A percentile compares a stretch with the other conserved stretches of the same genome.
Conservation (phyloP, 2,329 filamentous ascomycete genomes). For the Huntiella omanensis region DNA sequence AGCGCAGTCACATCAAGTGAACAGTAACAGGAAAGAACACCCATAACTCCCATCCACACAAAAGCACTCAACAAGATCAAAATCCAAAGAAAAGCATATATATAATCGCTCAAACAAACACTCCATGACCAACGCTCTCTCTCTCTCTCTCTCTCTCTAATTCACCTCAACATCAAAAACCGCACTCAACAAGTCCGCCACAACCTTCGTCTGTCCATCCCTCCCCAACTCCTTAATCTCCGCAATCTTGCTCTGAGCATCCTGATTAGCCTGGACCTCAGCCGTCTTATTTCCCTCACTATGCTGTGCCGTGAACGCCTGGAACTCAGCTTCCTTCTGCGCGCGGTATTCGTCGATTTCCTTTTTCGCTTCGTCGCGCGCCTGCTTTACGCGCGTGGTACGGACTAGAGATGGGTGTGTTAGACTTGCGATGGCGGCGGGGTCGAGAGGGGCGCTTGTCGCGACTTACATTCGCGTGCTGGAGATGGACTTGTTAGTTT, state of each 20-base stretch:
- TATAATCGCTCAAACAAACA: neutral
- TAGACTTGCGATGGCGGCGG: neutral
- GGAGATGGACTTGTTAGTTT: slow-evolving; percentile 5
- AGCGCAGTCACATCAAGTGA: too few species aligned
- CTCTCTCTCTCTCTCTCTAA: neutral
- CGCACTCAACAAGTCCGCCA: slow-evolving; percentile 67
- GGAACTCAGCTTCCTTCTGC: slow-evolving; percentile 84
- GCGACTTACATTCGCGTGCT: slow-evolving; percentile 72
- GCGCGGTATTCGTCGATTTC: slow-evolving; percentile 87
- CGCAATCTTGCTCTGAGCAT: slow-evolving; percentile 60
- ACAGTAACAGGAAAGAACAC: too few species aligned
- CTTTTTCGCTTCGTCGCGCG: slow-evolving; percentile 88
- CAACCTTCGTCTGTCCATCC: slow-evolving; percentile 60
- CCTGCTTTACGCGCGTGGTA: slow-evolving; percentile 93
- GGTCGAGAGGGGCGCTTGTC: slow-evolving; percentile 3
- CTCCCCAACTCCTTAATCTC: slow-evolving; percentile 66
- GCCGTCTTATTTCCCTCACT: slow-evolving; percentile 70
- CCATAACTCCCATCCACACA: neutral
- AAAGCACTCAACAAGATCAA: slow-evolving; percentile 2
- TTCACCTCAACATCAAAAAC: slow-evolving; percentile 62
- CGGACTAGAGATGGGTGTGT: slow-evolving; percentile 27
- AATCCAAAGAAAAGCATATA: slow-evolving; percentile 5
- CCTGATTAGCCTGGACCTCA: slow-evolving; percentile 61
- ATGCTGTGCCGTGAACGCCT: slow-evolving; percentile 89
- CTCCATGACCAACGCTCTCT: neutral